phyloP scores from a whole-genome alignment of 2,329 filamentous ascomycete genomes.

The Pseudocercospora cruenta region DNA sequence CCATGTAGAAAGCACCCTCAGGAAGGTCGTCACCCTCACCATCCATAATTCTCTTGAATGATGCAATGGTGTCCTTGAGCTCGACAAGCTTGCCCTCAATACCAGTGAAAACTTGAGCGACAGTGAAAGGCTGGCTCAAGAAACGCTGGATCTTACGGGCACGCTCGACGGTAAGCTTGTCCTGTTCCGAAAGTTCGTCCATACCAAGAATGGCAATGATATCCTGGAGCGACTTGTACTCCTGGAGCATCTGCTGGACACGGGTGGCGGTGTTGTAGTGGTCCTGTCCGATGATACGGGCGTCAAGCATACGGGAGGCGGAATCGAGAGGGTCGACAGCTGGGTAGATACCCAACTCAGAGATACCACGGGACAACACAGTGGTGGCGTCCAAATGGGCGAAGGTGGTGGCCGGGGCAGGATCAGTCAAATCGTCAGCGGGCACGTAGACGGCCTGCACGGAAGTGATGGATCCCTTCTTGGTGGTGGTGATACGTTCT shows the following conservation, averaged over 20 bases:
- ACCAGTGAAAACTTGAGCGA: constrained; percentile 81
- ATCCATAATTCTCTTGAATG: constrained; percentile 94
- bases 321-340: constrained; percentile 99
- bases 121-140: constrained; percentile 98
- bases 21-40: constrained; percentile 96
- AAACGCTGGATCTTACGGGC: constrained; percentile 99
- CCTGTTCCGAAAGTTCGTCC: constrained; percentile 98
- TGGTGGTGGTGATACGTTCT: constrained; percentile 99
- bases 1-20: constrained; percentile 97
- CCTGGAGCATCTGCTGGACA: constrained; percentile 99
- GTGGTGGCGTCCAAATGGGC: constrained; percentile 99
- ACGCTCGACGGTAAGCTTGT: constrained; percentile 99
- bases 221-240: constrained; percentile 99
- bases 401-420: constrained; percentile 98
- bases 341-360: constrained; percentile 99
- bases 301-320: constrained; percentile 99
- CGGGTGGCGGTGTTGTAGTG: constrained; percentile 94
- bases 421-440: constrained; percentile 99
- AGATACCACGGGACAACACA: constrained; percentile 99
- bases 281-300: constrained; percentile 96
- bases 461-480: constrained; percentile 99
- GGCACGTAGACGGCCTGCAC: constrained; percentile 99
- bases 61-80: constrained; percentile 96
- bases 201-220: constrained; percentile 99
- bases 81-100: constrained; percentile 97